Conservation (phyloP, 805 yeast genomes). For the Aciculoconidium aculeatum region DNA sequence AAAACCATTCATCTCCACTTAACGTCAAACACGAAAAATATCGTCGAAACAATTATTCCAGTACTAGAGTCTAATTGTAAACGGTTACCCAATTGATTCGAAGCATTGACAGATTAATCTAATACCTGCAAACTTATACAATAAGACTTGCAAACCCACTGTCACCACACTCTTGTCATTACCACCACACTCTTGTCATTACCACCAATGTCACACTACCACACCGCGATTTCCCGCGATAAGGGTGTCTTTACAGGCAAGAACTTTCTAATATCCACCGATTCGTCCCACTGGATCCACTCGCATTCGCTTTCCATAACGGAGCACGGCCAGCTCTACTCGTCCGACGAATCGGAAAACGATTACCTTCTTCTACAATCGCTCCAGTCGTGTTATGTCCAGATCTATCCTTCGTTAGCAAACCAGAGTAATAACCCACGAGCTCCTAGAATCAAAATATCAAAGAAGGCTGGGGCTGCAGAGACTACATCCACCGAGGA, state of each 20-base stretch:
- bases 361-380: conserved; percentile 26
- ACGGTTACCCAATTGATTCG: too few species aligned
- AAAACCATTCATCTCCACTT: too few species aligned
- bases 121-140: too few species aligned
- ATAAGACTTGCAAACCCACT: too few species aligned
- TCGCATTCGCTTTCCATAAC: conserved; percentile 24
- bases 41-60: too few species aligned
- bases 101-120: too few species aligned
- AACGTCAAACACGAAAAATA: too few species aligned
- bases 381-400: conserved; percentile 37
- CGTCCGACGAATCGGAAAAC: conserved; percentile 24
- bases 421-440: conserved; percentile 1
- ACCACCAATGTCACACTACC: conserved; percentile 25
- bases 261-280: conserved; percentile 32
- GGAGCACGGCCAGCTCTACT: conserved; percentile 28
- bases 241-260: conserved; percentile 30
- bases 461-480: conserved; percentile 1
- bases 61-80: too few species aligned
- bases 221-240: conserved; percentile 25
- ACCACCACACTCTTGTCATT: too few species aligned
- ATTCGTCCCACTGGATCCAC: conserved; percentile 31
- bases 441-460: neutral
- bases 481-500: conserved; percentile 10
- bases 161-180: too few species aligned
- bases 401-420: conserved; percentile 23